Evolutionary conservation across 2,329 filamentous ascomycete genomes (phyloP).

Genomic region (Alternaria brassicicola): DNA sequence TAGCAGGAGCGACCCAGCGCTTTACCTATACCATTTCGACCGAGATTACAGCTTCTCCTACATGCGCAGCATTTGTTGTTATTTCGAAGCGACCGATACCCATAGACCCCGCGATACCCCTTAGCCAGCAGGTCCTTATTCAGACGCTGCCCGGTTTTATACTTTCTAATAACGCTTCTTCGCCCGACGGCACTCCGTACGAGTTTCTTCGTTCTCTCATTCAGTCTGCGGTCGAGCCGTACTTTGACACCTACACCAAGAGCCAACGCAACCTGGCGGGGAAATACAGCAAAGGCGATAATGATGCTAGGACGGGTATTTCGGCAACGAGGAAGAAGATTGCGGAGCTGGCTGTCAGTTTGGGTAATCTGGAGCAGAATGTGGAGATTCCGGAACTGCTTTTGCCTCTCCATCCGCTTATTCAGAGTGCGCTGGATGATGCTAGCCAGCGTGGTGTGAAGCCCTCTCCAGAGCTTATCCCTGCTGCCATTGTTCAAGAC

Average conservation of each 20-base stretch:
- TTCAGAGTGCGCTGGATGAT: constrained; percentile 83
- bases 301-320: constrained; percentile 91
- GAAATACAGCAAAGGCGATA: constrained; percentile 75
- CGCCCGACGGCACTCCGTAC: constrained; percentile 82
- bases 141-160: constrained; percentile 87
- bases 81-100: constrained; percentile 88
- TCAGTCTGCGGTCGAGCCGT: constrained; percentile 88
- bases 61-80: constrained; percentile 84
- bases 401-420: constrained; percentile 83
- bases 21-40: constrained; percentile 82
- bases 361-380: constrained; percentile 94
- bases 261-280: constrained; percentile 51
- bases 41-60: constrained; percentile 78
- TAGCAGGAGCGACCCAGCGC: constrained; percentile 48
- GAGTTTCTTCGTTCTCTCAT: constrained; percentile 92
- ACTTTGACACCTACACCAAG: constrained; percentile 96
- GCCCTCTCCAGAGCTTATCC: constrained; percentile 79
- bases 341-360: constrained; percentile 87
- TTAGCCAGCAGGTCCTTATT: constrained; percentile 88
- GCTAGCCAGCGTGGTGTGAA: constrained; percentile 70
- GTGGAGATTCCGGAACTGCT: constrained; percentile 95
- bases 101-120: constrained; percentile 80
- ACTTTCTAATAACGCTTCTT: constrained; percentile 68
- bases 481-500: constrained; percentile 77
- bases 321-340: constrained; percentile 97